Base-by-base conservation (phyloP, 352 stramenopile species). In the Blastocystis sp. region DNA sequence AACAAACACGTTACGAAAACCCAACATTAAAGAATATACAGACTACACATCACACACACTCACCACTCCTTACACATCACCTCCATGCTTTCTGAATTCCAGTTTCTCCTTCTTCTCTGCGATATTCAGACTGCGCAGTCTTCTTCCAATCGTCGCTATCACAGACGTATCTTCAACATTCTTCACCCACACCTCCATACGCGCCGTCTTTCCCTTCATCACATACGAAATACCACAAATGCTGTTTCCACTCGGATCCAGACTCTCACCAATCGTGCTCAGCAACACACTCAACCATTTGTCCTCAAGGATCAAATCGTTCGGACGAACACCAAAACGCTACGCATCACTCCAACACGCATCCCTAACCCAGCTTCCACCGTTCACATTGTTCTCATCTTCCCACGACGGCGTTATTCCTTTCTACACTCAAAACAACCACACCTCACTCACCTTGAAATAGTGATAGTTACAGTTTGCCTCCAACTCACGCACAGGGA, bases 1-100 rank as follows among this genome's bases (percentile, higher is more conserved):
- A 18, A 59, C n/a, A 59, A 18, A 59, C 3, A 59, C 32, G 11
- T 32, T 2, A 59, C 51, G 4, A 3, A 59, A 59, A 59, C 51
- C 51, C 51, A 3, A 3, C 4, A 3, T 59, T 59, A 59, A 59
- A 59, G 51, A 59, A 59, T 27, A 59, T 59, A 59, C 51, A 59
- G 51, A 59, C 51, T 59, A 59, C 2, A 3, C 3, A 59, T 59
- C 51, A 59, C 11, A 32, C 11, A 18, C n/a, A 16, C 7, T 14
- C 46, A 16, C 32, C 51, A 59, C n/a, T 59, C 32, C 51, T 67
- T 67, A 42, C 61, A 73, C 61, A 24, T 73, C 61, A 9, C 61
- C 61, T 51, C 29, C 38, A 51, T 73, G 61, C 61, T 73, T 73
- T 32, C 61, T 32, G 61, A 73, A 73, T 29, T 73, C 61, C 61